Percentiles rank a stretch among this genome's conserved stretches.
These are phyloP conservation scores for Chlorella sp. DNA, from an alignment of 139 green algal species.

Conservation along the genomic window DNA sequence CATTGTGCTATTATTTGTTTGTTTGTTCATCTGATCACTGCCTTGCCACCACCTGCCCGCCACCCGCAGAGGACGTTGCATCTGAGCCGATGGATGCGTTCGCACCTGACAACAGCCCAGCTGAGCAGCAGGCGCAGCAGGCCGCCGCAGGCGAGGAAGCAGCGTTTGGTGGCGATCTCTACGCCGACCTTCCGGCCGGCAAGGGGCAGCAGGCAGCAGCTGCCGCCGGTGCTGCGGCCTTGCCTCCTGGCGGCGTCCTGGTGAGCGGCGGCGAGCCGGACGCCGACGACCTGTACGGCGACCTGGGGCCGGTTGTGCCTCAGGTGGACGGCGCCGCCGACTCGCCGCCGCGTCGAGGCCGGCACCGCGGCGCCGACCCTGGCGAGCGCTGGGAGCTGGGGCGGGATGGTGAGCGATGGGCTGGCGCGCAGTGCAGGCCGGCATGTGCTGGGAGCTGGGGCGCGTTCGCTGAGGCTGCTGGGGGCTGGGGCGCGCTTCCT, in stretches of 20 bases:
- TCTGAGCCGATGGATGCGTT: too few relatives aligned
- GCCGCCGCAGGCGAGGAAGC: neutral
- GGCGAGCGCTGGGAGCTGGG: constrained; percentile 28
- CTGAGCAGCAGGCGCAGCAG: neutral
- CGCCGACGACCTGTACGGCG: constrained; percentile 10
- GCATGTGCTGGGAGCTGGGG: too few relatives aligned
- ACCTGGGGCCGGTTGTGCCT: neutral
- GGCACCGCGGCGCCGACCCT: neutral
- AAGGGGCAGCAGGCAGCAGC: neutral
- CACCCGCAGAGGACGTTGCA: neutral
- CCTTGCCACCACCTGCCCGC: neutral
- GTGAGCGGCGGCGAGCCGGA: neutral
- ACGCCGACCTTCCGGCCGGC: neutral
- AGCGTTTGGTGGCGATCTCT: neutral
- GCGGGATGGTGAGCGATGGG: neutral
- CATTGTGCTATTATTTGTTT: too few relatives aligned
- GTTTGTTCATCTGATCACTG: too few relatives aligned
- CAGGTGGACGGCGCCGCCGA: constrained; percentile 25
- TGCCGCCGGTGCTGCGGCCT: neutral
- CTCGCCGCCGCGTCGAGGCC: neutral
- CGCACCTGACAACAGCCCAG: too few relatives aligned
- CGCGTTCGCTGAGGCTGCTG: too few relatives aligned
- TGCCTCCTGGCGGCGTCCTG: neutral
- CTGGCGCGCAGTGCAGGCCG: neutral
- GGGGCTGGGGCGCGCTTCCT: too few relatives aligned